These are phyloP conservation scores for Amanita brunnescens DNA, from an alignment of 768 basidiomycete genomes.

Conservation along the genomic window DNA sequence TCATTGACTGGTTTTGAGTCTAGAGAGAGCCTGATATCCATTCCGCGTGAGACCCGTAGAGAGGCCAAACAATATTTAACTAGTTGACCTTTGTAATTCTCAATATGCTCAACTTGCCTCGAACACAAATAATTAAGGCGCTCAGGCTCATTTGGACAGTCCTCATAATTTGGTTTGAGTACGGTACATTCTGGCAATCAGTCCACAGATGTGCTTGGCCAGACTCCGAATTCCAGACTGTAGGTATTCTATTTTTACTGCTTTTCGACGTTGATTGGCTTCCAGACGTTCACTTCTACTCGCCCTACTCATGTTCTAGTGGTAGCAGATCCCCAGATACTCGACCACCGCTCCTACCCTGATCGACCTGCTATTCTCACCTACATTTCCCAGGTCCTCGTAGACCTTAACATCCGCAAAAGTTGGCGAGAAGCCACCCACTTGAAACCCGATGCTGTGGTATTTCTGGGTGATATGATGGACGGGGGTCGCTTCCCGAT, in stretches of 20 bases:
- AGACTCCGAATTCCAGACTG: slow-evolving; percentile 19
- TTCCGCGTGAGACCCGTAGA: neutral
- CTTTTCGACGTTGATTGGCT: slow-evolving; percentile 5
- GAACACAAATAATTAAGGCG: slow-evolving; percentile 28
- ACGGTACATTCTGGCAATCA: slow-evolving; percentile 43
- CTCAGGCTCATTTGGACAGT: slow-evolving; percentile 56
- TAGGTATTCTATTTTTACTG: neutral
- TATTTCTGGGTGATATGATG: slow-evolving; percentile 92
- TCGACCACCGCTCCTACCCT: slow-evolving; percentile 69
- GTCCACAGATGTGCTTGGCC: slow-evolving; percentile 55
- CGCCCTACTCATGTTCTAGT: slow-evolving; percentile 55
- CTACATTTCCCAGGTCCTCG: slow-evolving; percentile 52
- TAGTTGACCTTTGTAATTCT: neutral
- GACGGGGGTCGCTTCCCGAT: slow-evolving; percentile 69
- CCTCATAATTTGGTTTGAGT: slow-evolving; percentile 63
- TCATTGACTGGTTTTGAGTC: slow-evolving; percentile 19
- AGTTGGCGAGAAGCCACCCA: slow-evolving; percentile 65
- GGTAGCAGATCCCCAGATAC: slow-evolving; percentile 82
- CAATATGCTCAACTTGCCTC: slow-evolving; percentile 18
- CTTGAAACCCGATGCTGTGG: slow-evolving; percentile 57
- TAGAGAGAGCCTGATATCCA: neutral
- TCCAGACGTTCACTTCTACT: slow-evolving; percentile 16
- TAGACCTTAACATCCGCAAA: slow-evolving; percentile 80
- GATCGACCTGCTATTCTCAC: slow-evolving; percentile 45
- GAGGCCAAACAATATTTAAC: neutral